A percentile compares a stretch with the other conserved stretches of the same genome.
phyloP scores from a whole-genome alignment of 768 basidiomycete species.

The Lactarius evosmus region DNA sequence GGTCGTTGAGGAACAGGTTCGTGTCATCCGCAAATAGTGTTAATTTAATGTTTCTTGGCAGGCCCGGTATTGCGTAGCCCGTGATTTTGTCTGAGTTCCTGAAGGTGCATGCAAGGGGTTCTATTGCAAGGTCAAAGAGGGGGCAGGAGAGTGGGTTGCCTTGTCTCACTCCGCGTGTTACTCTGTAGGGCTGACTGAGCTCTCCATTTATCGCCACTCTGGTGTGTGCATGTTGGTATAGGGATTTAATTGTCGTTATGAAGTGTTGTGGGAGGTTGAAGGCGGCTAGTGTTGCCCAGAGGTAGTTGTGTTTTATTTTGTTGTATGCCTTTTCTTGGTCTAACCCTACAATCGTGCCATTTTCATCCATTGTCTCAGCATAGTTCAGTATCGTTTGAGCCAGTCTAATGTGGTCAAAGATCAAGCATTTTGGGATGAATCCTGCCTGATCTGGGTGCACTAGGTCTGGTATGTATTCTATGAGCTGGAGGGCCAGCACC shows the following conservation, averaged over 20 bases:
- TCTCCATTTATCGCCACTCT: not conserved
- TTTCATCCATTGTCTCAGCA: not conserved
- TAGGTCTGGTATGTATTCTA: too few relatives aligned
- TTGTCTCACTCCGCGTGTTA: conserved; percentile 6
- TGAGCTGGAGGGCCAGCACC: too few relatives aligned
- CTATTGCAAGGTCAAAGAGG: conserved; percentile 14
- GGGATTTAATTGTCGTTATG: not conserved
- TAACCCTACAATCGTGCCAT: not conserved
- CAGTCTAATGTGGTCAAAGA: conserved; percentile 5
- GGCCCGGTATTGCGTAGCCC: conserved; percentile 9
- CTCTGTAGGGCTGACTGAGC: not conserved
- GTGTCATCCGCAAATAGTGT: conserved; percentile 11
- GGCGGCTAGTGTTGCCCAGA: conserved; percentile 9
- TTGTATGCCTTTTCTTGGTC: not conserved
- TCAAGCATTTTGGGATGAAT: conserved; percentile 1
- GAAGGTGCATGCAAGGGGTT: not conserved
- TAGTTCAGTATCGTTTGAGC: not conserved
- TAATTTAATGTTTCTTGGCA: not conserved
- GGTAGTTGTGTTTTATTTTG: conserved; percentile 3
- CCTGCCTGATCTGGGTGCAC: conserved; percentile 4
- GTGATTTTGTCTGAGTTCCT: conserved; percentile 9
- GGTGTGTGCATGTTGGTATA: not conserved
- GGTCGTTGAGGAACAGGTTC: conserved; percentile 31
- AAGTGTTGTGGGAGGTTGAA: not conserved
- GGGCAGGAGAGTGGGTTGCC: conserved; percentile 10